phyloP scores from a whole-genome alignment of 331 rosid genomes.

The Acacia pycnantha region DNA sequence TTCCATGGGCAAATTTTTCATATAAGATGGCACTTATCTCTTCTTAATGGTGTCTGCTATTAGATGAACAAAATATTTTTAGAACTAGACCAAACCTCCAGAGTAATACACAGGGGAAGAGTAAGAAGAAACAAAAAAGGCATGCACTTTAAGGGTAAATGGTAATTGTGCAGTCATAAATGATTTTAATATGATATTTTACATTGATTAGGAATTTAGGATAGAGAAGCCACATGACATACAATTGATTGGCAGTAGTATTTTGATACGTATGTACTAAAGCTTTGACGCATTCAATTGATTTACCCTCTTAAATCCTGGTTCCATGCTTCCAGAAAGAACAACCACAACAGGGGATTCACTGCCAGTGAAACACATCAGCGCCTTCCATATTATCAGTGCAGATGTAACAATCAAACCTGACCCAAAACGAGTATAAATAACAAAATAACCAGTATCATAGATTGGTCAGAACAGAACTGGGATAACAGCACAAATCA shows the following conservation, averaged over 20 bases:
- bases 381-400: constrained; percentile 77
- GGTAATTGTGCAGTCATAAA: not conserved
- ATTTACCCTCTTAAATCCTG: constrained; percentile 79
- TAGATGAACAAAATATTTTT: not conserved
- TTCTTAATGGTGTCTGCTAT: not conserved
- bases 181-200: not conserved
- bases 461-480: not conserved
- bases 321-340: constrained; percentile 97
- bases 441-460: not conserved
- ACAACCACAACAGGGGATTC: constrained; percentile 91
- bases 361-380: constrained; percentile 79
- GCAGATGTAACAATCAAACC: constrained; percentile 89
- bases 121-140: not conserved
- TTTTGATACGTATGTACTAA: constrained; percentile 1
- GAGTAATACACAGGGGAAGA: not conserved
- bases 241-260: not conserved
- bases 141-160: not conserved
- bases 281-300: not conserved
- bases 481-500: not conserved
- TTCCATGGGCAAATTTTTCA: not conserved
- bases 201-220: too few species aligned
- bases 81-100: not conserved
- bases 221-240: not conserved
- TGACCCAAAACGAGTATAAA: constrained; percentile 27
- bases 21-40: not conserved